Conservation (phyloP, 2,329 filamentous ascomycete genomes). For the Dendryphion nanum region DNA sequence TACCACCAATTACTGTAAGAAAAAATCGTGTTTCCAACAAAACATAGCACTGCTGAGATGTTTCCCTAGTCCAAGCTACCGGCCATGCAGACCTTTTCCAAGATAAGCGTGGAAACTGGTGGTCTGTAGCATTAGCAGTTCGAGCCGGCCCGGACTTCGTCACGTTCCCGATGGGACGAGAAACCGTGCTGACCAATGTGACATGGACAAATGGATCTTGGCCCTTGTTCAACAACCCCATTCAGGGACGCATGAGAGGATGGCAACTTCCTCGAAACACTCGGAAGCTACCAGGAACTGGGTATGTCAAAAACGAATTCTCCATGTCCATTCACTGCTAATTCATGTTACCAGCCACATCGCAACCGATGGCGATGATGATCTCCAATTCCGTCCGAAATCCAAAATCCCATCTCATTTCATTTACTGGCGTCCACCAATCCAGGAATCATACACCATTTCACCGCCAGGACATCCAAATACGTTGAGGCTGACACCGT, state of each 20-base stretch:
- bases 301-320: constrained; percentile 18
- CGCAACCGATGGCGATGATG: constrained; percentile 44
- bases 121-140: constrained; percentile 25
- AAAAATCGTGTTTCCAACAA: neutral
- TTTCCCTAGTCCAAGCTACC: constrained; percentile 19
- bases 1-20: constrained; percentile 36
- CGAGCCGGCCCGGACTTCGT: constrained; percentile 23
- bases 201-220: constrained; percentile 37
- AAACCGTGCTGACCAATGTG: constrained; percentile 25
- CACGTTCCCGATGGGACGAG: constrained; percentile 27
- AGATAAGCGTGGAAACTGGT: constrained; percentile 22
- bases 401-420: constrained; percentile 52
- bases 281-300: constrained; percentile 37
- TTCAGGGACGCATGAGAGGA: constrained; percentile 48
- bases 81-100: constrained; percentile 30
- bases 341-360: constrained; percentile 23
- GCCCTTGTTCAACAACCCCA: constrained; percentile 43
- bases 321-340: neutral
- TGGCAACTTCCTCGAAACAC: constrained; percentile 38
- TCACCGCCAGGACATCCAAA: constrained; percentile 46
- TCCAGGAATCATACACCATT: constrained; percentile 46
- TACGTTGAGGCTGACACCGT: constrained; percentile 50
- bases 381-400: constrained; percentile 46
- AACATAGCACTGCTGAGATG: too few species aligned
- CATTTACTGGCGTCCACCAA: constrained; percentile 54